Base-by-base conservation (phyloP, 345 rosid species). In the Salix exigua region DNA sequence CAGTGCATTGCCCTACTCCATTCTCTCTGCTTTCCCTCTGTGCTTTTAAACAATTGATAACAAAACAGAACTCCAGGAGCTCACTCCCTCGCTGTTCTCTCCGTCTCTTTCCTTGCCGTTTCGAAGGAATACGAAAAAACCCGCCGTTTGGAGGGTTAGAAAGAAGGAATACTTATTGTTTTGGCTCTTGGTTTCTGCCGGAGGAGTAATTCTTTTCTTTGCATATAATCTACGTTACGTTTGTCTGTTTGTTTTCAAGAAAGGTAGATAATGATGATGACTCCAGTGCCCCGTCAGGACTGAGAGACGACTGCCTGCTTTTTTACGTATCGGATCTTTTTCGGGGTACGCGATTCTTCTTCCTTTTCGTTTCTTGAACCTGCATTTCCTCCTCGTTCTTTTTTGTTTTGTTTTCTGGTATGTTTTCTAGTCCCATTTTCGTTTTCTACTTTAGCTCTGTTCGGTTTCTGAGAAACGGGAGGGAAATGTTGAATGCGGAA, bases 161-260 rank as follows among this genome's bases (percentile, higher is more conserved):
- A 23, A 67, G 71, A 67, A 75, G 46, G 28, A 40, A 28, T 55
- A 23, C 23, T 69, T 37, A 8, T 40, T 66, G 31, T 38, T 14
- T 46, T 46, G 50, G 68, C 72, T 70, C 70, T 76, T 76, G 79
- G 58, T 82, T 82, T 74, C 75, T 35, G 82, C 65, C 17, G 16
- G 40, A 12, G 85, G 66, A 76, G 75, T 77, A 72, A 81, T 81
- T 80, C 88, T 78, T 86, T 88, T 46, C 88, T 87, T 88, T 89
- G 89, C 93, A 89, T 89, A 17, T 72, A 86, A 84, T 85, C 86
- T 70, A 88, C 88, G 88, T 84, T 66, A 6, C 50, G n/a, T 30
- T 26, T 72, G 21, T 30, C n/a, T 72, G 21, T 66, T 55, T 40
- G 44, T 40, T 73, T 13, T 14, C 50, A 46, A 46, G 50, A 14